These are phyloP conservation scores for Colletotrichum caudatum DNA, from an alignment of 2,329 filamentous ascomycete species.

Conservation along the genomic window DNA sequence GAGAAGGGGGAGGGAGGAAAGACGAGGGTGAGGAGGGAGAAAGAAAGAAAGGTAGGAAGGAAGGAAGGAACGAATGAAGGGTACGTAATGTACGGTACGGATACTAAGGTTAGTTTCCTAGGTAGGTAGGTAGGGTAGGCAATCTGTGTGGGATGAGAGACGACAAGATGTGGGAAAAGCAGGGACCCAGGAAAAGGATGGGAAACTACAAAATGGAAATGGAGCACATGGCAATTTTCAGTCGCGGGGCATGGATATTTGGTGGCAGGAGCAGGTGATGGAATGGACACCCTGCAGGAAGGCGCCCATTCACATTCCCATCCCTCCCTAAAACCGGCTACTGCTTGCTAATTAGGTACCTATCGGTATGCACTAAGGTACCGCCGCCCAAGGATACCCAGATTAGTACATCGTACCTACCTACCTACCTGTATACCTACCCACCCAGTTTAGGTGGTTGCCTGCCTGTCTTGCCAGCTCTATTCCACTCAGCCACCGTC, in stretches of 20 bases:
- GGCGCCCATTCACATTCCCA: neutral
- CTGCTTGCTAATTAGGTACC: too few species aligned
- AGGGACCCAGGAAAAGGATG: constrained; percentile 25
- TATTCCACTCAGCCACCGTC: too few species aligned
- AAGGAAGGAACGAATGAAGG: neutral
- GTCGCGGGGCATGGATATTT: constrained; percentile 27
- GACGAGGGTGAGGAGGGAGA: neutral
- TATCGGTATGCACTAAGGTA: neutral
- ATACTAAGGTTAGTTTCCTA: too few species aligned
- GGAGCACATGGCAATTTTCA: constrained; percentile 39
- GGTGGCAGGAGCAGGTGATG: neutral
- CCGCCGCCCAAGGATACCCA: neutral
- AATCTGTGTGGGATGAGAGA: neutral
- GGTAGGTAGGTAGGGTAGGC: neutral
- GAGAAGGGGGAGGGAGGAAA: neutral
- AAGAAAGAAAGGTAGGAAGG: too few species aligned
- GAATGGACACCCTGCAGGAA: neutral
- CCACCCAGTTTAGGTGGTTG: too few species aligned
- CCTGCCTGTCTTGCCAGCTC: too few species aligned
- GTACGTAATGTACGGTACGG: neutral
- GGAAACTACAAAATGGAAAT: constrained; percentile 41
- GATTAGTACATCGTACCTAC: too few species aligned
- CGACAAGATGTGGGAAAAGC: constrained; percentile 10
- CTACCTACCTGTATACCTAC: too few species aligned
- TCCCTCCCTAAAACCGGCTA: neutral